Conservation (phyloP, 2,329 filamentous ascomycete genomes). For the Coleophoma eucalyptorum region DNA sequence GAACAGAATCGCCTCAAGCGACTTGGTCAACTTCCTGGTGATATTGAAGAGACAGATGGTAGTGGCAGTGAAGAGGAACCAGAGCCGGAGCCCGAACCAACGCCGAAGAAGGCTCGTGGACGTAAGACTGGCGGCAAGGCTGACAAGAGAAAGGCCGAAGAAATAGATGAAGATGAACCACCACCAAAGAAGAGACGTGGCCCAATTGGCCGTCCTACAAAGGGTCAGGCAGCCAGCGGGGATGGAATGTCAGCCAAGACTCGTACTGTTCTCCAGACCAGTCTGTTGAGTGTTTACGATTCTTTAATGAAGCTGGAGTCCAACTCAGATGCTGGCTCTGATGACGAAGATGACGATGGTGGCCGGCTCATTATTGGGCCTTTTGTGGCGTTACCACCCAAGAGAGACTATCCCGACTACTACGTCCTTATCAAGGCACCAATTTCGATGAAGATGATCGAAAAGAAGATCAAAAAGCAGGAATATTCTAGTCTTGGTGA, state of each 20-base stretch:
- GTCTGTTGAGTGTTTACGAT: constrained; percentile 74
- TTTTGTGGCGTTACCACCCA: constrained; percentile 87
- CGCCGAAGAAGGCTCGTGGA: constrained; percentile 75
- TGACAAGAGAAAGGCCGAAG: constrained; percentile 83
- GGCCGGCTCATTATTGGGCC: constrained; percentile 87
- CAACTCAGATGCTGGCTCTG: constrained; percentile 58
- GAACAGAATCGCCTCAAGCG: constrained; percentile 71
- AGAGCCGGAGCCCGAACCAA: constrained; percentile 48
- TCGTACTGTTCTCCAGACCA: constrained; percentile 74
- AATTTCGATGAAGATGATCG: constrained; percentile 94
- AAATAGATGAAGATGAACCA: constrained; percentile 63
- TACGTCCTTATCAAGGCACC: constrained; percentile 89
- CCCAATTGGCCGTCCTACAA: constrained; percentile 62
- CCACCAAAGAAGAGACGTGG: constrained; percentile 76
- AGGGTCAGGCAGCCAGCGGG: constrained; percentile 22
- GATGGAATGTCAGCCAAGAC: constrained; percentile 65
- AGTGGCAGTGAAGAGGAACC: constrained; percentile 74
- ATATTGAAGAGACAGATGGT: constrained; percentile 60
- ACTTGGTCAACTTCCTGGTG: constrained; percentile 23
- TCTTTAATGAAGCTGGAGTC: constrained; percentile 81
- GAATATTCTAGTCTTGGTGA: constrained; percentile 82
- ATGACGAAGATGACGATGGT: constrained; percentile 48
- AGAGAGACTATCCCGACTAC: constrained; percentile 89
- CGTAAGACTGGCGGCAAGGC: constrained; percentile 63
- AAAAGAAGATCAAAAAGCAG: constrained; percentile 92